Evolutionary conservation across 257 asterid genomes (phyloP).

Genomic region (Orobanche coerulescens): DNA sequence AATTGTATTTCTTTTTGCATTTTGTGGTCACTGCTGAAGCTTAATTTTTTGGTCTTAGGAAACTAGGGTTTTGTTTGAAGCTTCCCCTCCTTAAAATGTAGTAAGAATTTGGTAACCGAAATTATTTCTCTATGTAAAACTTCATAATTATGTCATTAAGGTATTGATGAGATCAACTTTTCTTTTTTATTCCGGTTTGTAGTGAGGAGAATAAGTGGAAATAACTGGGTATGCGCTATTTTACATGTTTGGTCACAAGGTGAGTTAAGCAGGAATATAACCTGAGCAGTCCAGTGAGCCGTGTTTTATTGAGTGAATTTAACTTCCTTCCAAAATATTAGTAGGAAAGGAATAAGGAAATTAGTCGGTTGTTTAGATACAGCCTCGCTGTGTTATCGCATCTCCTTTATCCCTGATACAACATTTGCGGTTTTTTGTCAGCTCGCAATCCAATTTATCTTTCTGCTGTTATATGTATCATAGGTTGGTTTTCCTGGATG

Average conservation of each 20-base stretch:
- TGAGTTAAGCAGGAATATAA: not conserved
- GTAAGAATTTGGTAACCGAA: slow-evolving; percentile 1
- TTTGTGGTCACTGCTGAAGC: slow-evolving; percentile 17
- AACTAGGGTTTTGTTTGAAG: slow-evolving; percentile 16
- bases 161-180: not conserved
- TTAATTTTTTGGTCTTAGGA: slow-evolving; percentile 11
- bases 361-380: slow-evolving; percentile 6
- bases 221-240: slow-evolving; percentile 2
- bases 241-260: not conserved
- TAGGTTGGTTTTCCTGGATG: slow-evolving; percentile 98
- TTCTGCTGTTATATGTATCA: slow-evolving; percentile 15
- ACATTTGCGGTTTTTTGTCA: slow-evolving; percentile 4
- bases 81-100: not conserved
- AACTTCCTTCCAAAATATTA: not conserved
- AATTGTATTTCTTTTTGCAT: not conserved
- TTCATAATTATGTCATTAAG: not conserved
- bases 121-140: not conserved
- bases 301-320: not conserved
- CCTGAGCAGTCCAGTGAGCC: not conserved
- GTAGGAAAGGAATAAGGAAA: not conserved
- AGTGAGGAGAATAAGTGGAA: not conserved
- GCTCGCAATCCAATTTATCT: slow-evolving; percentile 11
- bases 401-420: not conserved
- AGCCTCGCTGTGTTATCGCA: not conserved
- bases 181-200: not conserved